phyloP scores from a whole-genome alignment of 129 eudicot species.

The Artemisia tridentata region DNA sequence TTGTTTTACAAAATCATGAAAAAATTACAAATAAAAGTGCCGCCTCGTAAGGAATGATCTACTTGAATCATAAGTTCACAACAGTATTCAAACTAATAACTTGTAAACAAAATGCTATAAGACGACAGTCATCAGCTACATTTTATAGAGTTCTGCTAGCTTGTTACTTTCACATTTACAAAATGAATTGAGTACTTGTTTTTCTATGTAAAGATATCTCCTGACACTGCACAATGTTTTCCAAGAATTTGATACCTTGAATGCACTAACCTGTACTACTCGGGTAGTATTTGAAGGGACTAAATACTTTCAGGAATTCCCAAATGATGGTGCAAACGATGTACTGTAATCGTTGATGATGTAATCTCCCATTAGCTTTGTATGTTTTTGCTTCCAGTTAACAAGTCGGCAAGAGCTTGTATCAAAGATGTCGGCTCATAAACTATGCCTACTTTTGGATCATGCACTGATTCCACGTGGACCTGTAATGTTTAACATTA shows the following conservation, averaged over 20 bases:
- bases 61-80: not conserved
- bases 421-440: slow-evolving; percentile 73
- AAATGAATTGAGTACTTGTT: slow-evolving; percentile 9
- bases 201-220: not conserved
- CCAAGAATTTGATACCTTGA: not conserved
- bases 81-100: slow-evolving; percentile 23
- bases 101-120: slow-evolving; percentile 10
- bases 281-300: slow-evolving; percentile 1
- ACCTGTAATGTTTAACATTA: slow-evolving; percentile 43
- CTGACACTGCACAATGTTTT: slow-evolving; percentile 6
- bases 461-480: slow-evolving; percentile 62
- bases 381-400: slow-evolving; percentile 31
- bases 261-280: slow-evolving; percentile 20
- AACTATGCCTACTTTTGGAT: slow-evolving; percentile 73
- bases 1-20: not conserved
- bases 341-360: not conserved
- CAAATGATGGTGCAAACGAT: too few relatives aligned
- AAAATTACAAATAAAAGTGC: not conserved
- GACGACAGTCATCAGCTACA: not conserved
- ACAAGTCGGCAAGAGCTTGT: slow-evolving; percentile 65
- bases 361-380: slow-evolving; percentile 10
- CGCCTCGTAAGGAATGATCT: not conserved
- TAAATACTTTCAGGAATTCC: not conserved
- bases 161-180: slow-evolving; percentile 20
- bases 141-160: slow-evolving; percentile 1